Conservation (phyloP, 345 rosid species). For the Euphorbia peplus region DNA sequence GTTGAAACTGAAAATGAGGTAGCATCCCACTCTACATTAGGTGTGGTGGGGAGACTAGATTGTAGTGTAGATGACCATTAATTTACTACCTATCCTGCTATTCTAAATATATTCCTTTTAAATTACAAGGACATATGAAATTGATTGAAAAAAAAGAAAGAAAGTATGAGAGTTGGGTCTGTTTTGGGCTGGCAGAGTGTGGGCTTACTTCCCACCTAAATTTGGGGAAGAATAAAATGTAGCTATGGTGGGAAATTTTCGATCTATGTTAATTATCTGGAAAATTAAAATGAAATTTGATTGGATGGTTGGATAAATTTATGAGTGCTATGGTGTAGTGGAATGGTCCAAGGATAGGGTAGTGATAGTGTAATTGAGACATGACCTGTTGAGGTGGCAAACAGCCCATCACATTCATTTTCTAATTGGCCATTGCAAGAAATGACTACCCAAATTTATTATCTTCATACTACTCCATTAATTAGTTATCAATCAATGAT, state of each 20-base stretch:
- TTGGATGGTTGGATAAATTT: not conserved
- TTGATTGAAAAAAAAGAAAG: not conserved
- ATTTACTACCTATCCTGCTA: no score
- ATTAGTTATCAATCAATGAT: no score
- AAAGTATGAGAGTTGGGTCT: not conserved
- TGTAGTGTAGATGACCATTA: no score
- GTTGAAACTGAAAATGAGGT: not conserved
- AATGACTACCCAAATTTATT: slow-evolving; percentile 5
- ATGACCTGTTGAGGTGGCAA: slow-evolving; percentile 10
- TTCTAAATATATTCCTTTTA: no score
- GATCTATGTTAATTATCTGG: no score
- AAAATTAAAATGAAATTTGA: no score
- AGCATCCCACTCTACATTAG: not conserved
- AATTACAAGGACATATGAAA: not conserved
- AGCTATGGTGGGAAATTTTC: no score
- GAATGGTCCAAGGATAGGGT: not conserved
- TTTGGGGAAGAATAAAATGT: not conserved
- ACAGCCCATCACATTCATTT: slow-evolving; percentile 13
- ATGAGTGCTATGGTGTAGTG: not conserved
- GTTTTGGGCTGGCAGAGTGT: not conserved
- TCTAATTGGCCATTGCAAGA: slow-evolving; percentile 13
- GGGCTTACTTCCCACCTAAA: not conserved
- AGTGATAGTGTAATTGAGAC: not conserved
- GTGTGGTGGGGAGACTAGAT: no score
- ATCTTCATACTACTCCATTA: no score